Evolutionary conservation across 179 eudicot genomes (phyloP).

Genomic region (Silene coronaria): DNA sequence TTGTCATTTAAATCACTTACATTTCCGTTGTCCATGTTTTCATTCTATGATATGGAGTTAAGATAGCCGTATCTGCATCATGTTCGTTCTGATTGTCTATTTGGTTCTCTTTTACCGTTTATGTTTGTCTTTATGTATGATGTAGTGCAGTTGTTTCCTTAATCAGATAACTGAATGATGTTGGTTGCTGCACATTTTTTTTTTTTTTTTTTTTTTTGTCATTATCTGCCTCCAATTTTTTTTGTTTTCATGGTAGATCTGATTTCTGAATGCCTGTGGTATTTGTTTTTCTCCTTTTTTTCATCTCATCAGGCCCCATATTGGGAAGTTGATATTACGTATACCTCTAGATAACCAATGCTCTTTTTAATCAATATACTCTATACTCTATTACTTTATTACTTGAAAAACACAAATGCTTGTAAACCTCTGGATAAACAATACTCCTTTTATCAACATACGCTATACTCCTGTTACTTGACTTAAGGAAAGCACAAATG

Average conservation of each 20-base stretch:
- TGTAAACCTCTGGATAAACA: not conserved
- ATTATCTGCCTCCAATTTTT: too few species aligned
- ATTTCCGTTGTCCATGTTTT: too few species aligned
- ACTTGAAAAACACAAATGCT: not conserved
- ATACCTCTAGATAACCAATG: not conserved
- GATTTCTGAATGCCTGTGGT: too few species aligned
- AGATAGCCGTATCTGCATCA: not conserved
- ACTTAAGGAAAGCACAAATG: not conserved
- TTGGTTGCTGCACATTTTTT: too few species aligned
- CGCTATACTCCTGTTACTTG: too few species aligned
- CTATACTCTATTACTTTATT: too few species aligned
- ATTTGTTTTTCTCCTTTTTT: not conserved
- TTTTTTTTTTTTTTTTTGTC: too few species aligned
- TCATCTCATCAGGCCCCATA: not conserved
- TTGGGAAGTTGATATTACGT: not conserved
- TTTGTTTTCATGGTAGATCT: too few species aligned
- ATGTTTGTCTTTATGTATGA: not conserved
- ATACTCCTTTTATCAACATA: too few species aligned
- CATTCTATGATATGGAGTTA: not conserved
- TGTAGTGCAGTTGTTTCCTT: not conserved
- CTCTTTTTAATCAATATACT: not conserved
- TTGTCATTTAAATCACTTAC: too few species aligned
- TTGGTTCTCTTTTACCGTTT: slow-evolving; percentile 4
- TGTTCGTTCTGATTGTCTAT: not conserved
- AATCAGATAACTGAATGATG: too few species aligned